Base-by-base conservation (phyloP, 495 filamentous ascomycete species). In the Penicillium herquei region DNA sequence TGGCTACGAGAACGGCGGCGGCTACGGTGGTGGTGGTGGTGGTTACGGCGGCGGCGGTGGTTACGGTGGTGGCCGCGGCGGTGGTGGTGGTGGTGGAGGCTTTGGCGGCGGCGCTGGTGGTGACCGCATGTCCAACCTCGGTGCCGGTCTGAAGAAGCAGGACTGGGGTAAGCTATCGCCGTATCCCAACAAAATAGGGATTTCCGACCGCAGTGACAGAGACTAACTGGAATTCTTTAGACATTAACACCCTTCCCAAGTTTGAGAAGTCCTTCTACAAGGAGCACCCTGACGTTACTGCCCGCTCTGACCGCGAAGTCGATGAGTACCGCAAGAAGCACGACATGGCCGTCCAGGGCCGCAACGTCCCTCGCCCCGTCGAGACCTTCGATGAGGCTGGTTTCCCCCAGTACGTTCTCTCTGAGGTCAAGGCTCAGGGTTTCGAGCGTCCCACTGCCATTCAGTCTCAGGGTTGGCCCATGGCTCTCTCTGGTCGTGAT, bases 251-350 rank as follows among this genome's bases (percentile, higher is more conserved):
- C 21, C 67, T 98, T 18, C 92, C 94, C 58, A 97, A 97, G 75
- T 98, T 98, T 72, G 94, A 98, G 69, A 98, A 98, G 78, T 91
- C 89, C 26, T 98, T 98, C 80, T 98, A 98, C 81, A 95, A 96
- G 75, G 94, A 98, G 75, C 84, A 93, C 65, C 82, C 85, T 6
- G 81, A 83, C 54, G 94, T 98, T 31, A 70, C 84, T 50, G 74
- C 68, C 56, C 92, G 94, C 64, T 84, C 90, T 12, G 71, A 83
- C 39, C 84, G 81, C 40, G 92, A 97, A 51, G 87, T 98, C 39
- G 87, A 90, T 40, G 89, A 85, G 31, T 98, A 94, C 79, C 88
- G 95, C 63, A 83, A 82, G 69, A 80, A 87, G 58, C 82, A 92
- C 57, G 75, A 89, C 56, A 96, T 98, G 70, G 75, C 89, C 21